phyloP scores from a whole-genome alignment of 345 rosid species.

The Bruguiera parviflora region DNA sequence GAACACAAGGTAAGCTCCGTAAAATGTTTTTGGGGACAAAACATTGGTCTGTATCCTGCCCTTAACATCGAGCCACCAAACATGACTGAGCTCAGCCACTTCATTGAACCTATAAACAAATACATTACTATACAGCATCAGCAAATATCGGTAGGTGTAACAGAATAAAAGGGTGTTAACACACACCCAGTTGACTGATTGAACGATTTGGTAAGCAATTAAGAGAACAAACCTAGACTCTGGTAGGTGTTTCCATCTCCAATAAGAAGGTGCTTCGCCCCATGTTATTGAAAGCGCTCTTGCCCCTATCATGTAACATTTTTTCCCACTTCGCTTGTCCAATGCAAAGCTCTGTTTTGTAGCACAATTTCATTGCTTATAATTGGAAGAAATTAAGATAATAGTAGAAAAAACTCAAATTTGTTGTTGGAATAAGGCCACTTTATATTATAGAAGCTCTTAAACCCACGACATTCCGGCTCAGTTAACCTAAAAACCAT shows the following conservation, averaged over 20 bases:
- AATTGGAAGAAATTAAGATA: no score
- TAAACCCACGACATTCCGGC: no score
- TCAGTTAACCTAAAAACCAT: no score
- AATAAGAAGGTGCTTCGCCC: neutral
- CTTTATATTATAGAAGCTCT: no score
- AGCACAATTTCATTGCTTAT: no score
- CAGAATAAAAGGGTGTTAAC: no score
- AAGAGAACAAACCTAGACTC: slow-evolving; percentile 10
- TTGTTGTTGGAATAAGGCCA: no score
- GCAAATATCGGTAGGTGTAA: no score
- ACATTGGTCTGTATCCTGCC: slow-evolving; percentile 17
- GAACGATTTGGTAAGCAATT: no score
- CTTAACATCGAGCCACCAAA: slow-evolving; percentile 18
- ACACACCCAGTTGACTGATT: no score
- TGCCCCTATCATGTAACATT: slow-evolving; percentile 17
- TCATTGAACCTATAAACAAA: slow-evolving; percentile 17
- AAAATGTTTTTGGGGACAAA: slow-evolving; percentile 24
- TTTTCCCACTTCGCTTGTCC: slow-evolving; percentile 13
- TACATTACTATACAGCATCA: no score
- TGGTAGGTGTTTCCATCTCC: slow-evolving; percentile 8
- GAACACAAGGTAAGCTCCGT: slow-evolving; percentile 29
- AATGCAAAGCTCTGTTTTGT: slow-evolving; percentile 11
- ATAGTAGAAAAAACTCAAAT: no score
- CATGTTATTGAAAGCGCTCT: neutral
- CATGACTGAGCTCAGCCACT: slow-evolving; percentile 21